Conservation (phyloP, 129 eudicot species). For the Glebionis coronaria region DNA sequence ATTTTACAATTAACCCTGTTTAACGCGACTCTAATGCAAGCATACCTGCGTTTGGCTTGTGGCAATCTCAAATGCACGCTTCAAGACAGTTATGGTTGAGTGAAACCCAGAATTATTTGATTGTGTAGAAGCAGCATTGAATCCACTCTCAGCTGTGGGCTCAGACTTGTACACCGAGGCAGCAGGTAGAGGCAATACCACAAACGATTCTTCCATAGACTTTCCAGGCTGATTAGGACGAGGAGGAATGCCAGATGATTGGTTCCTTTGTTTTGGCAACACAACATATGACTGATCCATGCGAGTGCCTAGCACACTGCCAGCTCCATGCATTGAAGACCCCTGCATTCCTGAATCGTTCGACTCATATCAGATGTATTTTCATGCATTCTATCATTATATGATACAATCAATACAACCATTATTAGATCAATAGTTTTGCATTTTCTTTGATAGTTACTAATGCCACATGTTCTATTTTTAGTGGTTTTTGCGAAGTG, state of each 20-base stretch:
- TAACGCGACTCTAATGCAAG: neutral
- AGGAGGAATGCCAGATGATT: slow-evolving; percentile 47
- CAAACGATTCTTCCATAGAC: slow-evolving; percentile 97
- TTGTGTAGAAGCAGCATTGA: slow-evolving; percentile 40
- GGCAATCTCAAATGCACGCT: slow-evolving; percentile 94
- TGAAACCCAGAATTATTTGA: slow-evolving; percentile 83
- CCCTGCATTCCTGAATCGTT: slow-evolving; percentile 68
- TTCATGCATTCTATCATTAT: neutral
- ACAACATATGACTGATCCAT: slow-evolving; percentile 94
- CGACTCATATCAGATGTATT: slow-evolving; percentile 3
- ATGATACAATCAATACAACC: neutral
- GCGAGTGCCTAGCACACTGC: slow-evolving; percentile 68
- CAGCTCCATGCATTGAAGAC: slow-evolving; percentile 70
- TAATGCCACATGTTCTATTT: too few species aligned
- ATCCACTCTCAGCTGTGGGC: slow-evolving; percentile 56
- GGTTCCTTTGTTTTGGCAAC: slow-evolving; percentile 78
- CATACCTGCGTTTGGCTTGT: slow-evolving; percentile 84
- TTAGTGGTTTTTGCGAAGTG: too few species aligned
- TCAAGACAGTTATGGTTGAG: slow-evolving; percentile 79
- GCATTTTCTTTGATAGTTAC: too few species aligned
- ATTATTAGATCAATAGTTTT: neutral
- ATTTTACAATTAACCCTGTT: too few species aligned
- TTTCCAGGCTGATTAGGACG: slow-evolving; percentile 56
- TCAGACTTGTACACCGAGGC: slow-evolving; percentile 95
- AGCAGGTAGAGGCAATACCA: slow-evolving; percentile 95